These are phyloP conservation scores for Rosa persica DNA, from an alignment of 306 rosid genomes.

Conservation along the genomic window DNA sequence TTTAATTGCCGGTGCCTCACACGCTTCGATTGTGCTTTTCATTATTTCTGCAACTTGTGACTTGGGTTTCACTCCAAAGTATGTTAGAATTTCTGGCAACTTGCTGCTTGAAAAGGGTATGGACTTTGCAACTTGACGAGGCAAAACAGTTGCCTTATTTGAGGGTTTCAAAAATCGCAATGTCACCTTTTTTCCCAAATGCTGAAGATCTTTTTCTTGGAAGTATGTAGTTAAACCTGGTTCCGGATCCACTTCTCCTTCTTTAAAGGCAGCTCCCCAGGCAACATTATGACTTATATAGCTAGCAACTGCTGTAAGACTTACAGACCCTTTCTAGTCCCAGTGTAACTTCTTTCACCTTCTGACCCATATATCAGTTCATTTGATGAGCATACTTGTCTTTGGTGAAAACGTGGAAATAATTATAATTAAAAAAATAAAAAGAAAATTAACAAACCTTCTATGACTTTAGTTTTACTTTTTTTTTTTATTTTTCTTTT, in stretches of 20 bases:
- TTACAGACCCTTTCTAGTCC: neutral
- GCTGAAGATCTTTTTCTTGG: neutral
- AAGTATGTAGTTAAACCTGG: neutral
- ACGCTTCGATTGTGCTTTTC: constrained; percentile 11
- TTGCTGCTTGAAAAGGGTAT: constrained; percentile 20
- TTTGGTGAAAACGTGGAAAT: no score
- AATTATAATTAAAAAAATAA: no score
- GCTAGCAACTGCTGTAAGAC: no score
- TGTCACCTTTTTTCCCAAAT: neutral
- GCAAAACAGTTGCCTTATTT: neutral
- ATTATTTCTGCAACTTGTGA: constrained; percentile 23
- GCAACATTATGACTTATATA: no score
- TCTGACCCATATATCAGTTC: neutral
- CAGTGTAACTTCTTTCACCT: neutral
- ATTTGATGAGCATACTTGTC: neutral
- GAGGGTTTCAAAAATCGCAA: neutral
- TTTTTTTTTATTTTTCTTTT: no score
- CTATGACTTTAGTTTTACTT: no score
- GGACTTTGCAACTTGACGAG: neutral
- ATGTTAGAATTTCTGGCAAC: constrained; percentile 22
- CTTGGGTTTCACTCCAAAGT: constrained; percentile 6
- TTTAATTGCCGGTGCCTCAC: constrained; percentile 22
- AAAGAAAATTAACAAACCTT: no score
- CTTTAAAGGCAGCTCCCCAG: no score
- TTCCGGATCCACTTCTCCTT: no score